Evolutionary conservation across 306 rosid genomes (phyloP).

Genomic region (Lagenaria siceraria): DNA sequence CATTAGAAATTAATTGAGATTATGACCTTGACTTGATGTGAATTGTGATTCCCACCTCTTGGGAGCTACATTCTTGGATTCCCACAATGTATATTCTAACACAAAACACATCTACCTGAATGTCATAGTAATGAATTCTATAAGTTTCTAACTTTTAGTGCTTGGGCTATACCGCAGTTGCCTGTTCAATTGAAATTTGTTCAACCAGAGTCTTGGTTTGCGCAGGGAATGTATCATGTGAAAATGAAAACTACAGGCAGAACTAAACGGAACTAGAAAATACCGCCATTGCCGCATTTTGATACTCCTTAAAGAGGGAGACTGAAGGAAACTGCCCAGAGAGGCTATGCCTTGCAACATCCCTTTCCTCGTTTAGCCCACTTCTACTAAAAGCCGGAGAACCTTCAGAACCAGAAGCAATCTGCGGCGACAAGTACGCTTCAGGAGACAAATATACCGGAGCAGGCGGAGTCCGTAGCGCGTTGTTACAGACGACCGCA

Average conservation of each 20-base stretch:
- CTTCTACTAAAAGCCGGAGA: conserved; percentile 24
- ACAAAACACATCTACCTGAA: background rate
- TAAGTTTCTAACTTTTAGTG: background rate
- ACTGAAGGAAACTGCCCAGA: conserved; percentile 73
- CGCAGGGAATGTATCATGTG: background rate
- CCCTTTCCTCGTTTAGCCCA: conserved; percentile 27
- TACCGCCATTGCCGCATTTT: conserved; percentile 94
- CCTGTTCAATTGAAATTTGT: background rate
- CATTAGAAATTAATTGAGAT: background rate
- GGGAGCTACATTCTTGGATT: background rate
- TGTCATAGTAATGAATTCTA: background rate
- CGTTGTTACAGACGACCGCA: conserved; percentile 30
- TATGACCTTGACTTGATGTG: background rate
- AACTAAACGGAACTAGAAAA: background rate
- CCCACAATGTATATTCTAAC: background rate
- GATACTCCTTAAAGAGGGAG: conserved; percentile 83
- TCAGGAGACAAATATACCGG: conserved; percentile 39
- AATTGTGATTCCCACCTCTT: background rate
- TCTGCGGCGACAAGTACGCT: conserved; percentile 42
- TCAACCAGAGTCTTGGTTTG: background rate
- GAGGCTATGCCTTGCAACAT: conserved; percentile 35
- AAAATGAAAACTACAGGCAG: background rate
- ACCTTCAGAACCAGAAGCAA: conserved; percentile 22
- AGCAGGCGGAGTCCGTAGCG: conserved; percentile 33
- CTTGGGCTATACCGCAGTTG: background rate